Percentiles rank a stretch among this genome's conserved stretches.
phyloP scores from a whole-genome alignment of 2,329 filamentous ascomycete genomes.

The Calonectria ilicicola region DNA sequence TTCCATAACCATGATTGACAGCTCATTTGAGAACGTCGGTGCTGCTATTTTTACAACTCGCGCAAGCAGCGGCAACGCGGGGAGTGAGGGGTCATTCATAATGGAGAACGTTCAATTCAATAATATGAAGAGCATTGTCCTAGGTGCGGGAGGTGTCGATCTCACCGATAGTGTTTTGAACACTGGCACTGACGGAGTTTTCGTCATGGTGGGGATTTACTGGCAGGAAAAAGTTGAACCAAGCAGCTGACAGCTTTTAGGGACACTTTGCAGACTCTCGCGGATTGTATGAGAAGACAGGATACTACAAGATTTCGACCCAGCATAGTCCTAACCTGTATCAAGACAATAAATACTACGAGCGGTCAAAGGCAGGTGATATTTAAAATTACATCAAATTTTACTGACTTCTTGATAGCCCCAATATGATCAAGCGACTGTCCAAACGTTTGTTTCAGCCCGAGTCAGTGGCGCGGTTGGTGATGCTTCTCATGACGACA shows the following conservation, averaged over 20 bases:
- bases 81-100: conserved; percentile 56
- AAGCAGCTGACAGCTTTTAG: conserved; percentile 31
- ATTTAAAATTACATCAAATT: not conserved
- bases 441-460: conserved; percentile 74
- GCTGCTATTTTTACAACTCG: conserved; percentile 76
- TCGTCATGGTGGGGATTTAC: conserved; percentile 40
- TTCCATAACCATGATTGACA: conserved; percentile 82
- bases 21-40: conserved; percentile 73
- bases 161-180: conserved; percentile 26
- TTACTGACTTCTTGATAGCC: conserved; percentile 57
- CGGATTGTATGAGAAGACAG: conserved; percentile 37
- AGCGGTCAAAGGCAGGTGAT: conserved; percentile 69
- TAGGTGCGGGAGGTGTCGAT: conserved; percentile 33
- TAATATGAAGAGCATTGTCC: conserved; percentile 46
- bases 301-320: conserved; percentile 33
- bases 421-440: conserved; percentile 73
- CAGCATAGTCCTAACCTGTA: conserved; percentile 58
- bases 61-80: conserved; percentile 43
- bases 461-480: conserved; percentile 65
- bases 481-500: conserved; percentile 82
- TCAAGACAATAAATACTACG: conserved; percentile 69
- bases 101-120: conserved; percentile 61
- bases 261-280: conserved; percentile 40
- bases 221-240: too few relatives aligned
- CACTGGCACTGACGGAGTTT: conserved; percentile 28